A percentile compares a stretch with the other conserved stretches of the same genome.
Conservation (phyloP, 495 filamentous ascomycete genomes). For the Lichina pygmaea region DNA sequence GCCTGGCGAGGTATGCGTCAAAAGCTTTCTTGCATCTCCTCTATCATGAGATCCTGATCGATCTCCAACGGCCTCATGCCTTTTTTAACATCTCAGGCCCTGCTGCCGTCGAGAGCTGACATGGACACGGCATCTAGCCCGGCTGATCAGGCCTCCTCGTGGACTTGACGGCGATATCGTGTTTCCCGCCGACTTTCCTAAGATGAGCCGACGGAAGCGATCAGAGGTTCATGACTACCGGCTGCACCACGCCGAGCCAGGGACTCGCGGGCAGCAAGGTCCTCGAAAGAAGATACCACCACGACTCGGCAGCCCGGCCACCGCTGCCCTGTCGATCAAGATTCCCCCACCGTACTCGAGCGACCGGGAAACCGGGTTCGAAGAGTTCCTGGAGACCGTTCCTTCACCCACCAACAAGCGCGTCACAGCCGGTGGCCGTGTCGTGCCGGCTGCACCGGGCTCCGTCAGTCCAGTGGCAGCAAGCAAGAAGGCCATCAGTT, state of each 20-base stretch:
- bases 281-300: not conserved
- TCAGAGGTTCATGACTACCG: not conserved
- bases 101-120: no score
- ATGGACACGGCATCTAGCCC: not conserved
- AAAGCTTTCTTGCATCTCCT: not conserved
- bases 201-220: not conserved
- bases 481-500: not conserved
- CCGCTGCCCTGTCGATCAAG: not conserved
- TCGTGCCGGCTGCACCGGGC: conserved; percentile 1
- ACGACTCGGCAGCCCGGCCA: not conserved
- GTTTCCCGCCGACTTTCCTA: not conserved
- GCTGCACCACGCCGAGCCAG: not conserved
- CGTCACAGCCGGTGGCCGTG: conserved; percentile 2
- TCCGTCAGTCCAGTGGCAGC: not conserved
- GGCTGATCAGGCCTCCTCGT: not conserved
- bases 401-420: conserved; percentile 2
- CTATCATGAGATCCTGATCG: not conserved
- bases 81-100: no score
- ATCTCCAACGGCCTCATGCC: not conserved
- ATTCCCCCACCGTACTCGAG: not conserved
- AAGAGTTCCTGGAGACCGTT: not conserved
- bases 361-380: not conserved
- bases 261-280: not conserved
- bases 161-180: not conserved
- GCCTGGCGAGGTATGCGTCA: not conserved